These are phyloP conservation scores for Castanea crenata DNA, from an alignment of 306 rosid species.

Conservation along the genomic window DNA sequence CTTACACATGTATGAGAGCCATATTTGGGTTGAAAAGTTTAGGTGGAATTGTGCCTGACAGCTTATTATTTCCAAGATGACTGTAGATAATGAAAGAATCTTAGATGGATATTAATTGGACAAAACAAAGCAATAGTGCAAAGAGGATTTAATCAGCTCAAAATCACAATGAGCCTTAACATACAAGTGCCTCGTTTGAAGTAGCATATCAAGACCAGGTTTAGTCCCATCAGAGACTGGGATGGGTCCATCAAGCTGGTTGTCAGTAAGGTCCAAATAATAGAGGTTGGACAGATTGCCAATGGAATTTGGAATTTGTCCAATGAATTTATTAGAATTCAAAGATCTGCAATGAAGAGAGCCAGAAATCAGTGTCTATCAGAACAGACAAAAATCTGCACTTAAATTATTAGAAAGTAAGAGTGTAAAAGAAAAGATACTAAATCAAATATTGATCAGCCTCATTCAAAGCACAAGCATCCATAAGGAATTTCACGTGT, in stretches of 20 bases:
- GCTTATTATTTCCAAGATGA: constrained; percentile 35
- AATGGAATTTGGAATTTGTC: constrained; percentile 35
- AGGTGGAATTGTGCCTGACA: constrained; percentile 25
- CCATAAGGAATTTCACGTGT: background rate
- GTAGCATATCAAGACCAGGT: constrained; percentile 37
- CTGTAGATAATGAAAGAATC: constrained; percentile 13
- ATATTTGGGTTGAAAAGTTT: constrained; percentile 29
- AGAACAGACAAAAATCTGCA: background rate
- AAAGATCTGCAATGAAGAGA: constrained; percentile 27
- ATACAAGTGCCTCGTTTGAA: constrained; percentile 37
- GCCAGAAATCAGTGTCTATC: background rate
- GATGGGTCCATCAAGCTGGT: constrained; percentile 30
- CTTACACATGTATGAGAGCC: constrained; percentile 39
- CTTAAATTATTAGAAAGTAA: background rate
- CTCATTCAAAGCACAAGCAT: too few species aligned
- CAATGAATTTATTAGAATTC: constrained; percentile 29
- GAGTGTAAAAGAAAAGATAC: background rate
- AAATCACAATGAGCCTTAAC: background rate
- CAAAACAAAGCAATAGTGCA: background rate
- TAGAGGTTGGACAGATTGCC: constrained; percentile 37
- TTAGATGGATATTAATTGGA: background rate
- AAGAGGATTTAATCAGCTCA: background rate
- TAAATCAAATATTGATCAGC: too few species aligned
- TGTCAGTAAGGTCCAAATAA: constrained; percentile 40
- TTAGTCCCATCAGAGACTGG: constrained; percentile 26